Base-by-base conservation (phyloP, 2,329 filamentous ascomycete species). In the Phyllosticta citribraziliensis region DNA sequence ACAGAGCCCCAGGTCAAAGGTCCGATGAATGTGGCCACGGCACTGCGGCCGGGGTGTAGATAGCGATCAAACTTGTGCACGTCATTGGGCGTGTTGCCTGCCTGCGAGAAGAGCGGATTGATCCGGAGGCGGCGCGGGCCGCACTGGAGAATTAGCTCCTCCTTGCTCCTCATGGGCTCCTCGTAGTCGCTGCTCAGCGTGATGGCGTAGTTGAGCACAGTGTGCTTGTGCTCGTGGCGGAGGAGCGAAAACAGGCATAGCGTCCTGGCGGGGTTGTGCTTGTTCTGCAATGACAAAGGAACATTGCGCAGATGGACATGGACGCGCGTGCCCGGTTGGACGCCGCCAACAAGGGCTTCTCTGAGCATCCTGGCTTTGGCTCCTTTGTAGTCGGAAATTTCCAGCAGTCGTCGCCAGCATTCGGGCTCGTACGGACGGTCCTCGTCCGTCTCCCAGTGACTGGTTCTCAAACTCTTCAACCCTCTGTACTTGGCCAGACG, bases 41-140 rank as follows among this genome's bases (percentile, higher is more conserved):
- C 89, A 9, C 89, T 93, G 67, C 91, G 88, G 3, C 94, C 94
- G 0, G 94, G 92, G 73, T 97, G 91, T 5, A 97, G 78, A 77
- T 85, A 99, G 30, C 93, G 88, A 74, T 91, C 89, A 75, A 91
- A 97, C 74, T 99, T 99, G 82, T 97, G 92, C 14, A 99, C 92
- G 70, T 99, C 88, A 77, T 97, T 97, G 55, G 91, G 89, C 0
- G 93, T 97, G 70, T 88, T 91, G 61, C 92, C 93, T n/a, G 84
- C 81, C 70, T 89, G 85, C 0, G 92, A 97, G 79, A 93, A 97
- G 54, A 97, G 80, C 11, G 94, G 94, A 69, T 94, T 93, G 76
- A 97, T 85, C 63, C 92, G 78, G 69, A 97, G 86, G 57, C 94
- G 85, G 57, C 94, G 87, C 11, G 93, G 86, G 22, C 94, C 94